Conservation (phyloP, 2,329 filamentous ascomycete genomes). For the Colletotrichum plurivorum region DNA sequence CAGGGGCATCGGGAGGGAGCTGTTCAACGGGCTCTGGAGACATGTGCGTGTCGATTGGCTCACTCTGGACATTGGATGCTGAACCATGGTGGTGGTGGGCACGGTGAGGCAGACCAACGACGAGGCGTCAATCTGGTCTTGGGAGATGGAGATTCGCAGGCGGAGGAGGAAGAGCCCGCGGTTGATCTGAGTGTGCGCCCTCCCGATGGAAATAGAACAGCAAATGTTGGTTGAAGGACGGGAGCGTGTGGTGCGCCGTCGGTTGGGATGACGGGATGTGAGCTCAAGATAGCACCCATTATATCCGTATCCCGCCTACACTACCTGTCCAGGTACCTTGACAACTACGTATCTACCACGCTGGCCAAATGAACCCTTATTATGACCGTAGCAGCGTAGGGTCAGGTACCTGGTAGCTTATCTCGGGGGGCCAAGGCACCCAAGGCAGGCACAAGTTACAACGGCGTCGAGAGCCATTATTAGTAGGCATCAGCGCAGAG, state of each 20-base stretch:
- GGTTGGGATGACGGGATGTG: not conserved
- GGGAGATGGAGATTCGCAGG: not conserved
- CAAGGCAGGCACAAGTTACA: no score
- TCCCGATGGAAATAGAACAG: conserved; percentile 1
- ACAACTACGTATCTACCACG: not conserved
- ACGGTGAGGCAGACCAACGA: conserved; percentile 1
- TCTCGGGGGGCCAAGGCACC: not conserved
- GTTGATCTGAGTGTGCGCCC: conserved; percentile 13
- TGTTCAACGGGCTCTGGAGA: conserved; percentile 11
- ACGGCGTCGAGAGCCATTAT: not conserved
- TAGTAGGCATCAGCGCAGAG: conserved; percentile 17
- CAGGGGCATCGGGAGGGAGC: not conserved
- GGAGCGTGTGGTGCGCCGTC: not conserved
- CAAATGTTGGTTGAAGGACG: not conserved
- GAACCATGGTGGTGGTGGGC: conserved; percentile 8
- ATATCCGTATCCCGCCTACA: not conserved
- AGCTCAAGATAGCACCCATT: not conserved
- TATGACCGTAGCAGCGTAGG: not conserved
- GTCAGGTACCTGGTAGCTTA: not conserved
- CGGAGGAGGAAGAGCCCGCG: not conserved
- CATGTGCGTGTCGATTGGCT: conserved; percentile 15
- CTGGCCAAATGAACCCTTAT: no score
- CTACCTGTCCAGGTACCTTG: no score
- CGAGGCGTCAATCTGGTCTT: not conserved
- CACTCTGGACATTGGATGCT: conserved; percentile 6